Evolutionary conservation across 2,329 filamentous ascomycete species (phyloP).

Genomic region (Fusarium cicatricum): DNA sequence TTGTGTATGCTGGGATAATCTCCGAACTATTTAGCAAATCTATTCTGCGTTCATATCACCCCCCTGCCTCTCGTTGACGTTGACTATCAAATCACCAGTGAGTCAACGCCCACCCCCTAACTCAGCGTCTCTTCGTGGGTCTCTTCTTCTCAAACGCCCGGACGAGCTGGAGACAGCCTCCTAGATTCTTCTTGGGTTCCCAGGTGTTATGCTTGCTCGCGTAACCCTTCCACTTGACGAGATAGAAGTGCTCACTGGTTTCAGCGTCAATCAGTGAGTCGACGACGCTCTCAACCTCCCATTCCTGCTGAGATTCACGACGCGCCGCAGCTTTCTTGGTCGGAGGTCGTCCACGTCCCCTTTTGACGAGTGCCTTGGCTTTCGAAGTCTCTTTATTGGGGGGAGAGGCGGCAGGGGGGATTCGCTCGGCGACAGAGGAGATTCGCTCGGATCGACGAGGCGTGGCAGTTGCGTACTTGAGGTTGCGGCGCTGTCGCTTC

Average conservation of each 20-base stretch:
- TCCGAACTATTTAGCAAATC: not conserved
- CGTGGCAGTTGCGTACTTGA: not conserved
- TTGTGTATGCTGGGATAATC: not conserved
- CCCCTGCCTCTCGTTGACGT: not conserved
- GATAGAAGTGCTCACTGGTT: conserved; percentile 53
- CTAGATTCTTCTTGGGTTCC: conserved; percentile 59
- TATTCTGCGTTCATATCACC: not conserved
- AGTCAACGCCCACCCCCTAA: not conserved
- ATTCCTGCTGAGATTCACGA: conserved; percentile 45
- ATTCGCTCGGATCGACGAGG: conserved; percentile 30
- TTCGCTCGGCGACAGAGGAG: conserved; percentile 14
- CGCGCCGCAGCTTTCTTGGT: conserved; percentile 16
- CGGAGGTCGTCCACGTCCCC: conserved; percentile 19
- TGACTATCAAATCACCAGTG: not conserved
- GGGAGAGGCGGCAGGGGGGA: not conserved
- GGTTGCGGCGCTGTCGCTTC: conserved; percentile 21
- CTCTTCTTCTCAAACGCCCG: conserved; percentile 47
- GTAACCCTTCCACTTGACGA: conserved; percentile 64
- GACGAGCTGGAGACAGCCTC: conserved; percentile 49
- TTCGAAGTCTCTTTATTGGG: not conserved
- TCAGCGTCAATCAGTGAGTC: conserved; percentile 49
- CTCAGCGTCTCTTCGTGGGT: conserved; percentile 5
- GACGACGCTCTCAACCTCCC: conserved; percentile 59
- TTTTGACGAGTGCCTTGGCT: not conserved
- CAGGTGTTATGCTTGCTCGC: conserved; percentile 57